Evolutionary conservation across 768 basidiomycete species (phyloP).

Genomic region (Auriculariales sp.): DNA sequence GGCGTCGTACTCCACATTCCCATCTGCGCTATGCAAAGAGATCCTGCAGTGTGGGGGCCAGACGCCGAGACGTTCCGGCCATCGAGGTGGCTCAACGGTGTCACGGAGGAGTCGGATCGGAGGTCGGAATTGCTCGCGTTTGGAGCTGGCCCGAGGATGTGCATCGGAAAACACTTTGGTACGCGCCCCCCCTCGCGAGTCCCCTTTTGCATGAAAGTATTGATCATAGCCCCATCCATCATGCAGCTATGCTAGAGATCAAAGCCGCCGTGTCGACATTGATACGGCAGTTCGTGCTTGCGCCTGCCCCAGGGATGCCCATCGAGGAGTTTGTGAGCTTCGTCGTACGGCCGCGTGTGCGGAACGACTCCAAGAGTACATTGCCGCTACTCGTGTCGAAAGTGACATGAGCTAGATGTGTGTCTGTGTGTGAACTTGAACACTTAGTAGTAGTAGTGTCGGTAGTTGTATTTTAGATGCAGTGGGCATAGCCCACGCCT

Average conservation of each 20-base stretch:
- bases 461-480: too few relatives aligned
- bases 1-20: slow-evolving; percentile 41
- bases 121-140: slow-evolving; percentile 9
- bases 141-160: slow-evolving; percentile 30
- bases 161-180: slow-evolving; percentile 43
- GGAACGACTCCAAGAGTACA: slow-evolving; percentile 5
- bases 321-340: slow-evolving; percentile 9
- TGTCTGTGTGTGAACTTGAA: too few relatives aligned
- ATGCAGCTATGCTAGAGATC: slow-evolving; percentile 5
- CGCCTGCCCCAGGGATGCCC: slow-evolving; percentile 1
- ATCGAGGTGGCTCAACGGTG: slow-evolving; percentile 37
- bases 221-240: too few relatives aligned
- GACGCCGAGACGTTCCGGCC: slow-evolving; percentile 45
- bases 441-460: too few relatives aligned
- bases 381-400: slow-evolving; percentile 1
- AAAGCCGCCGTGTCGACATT: slow-evolving; percentile 6
- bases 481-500: too few relatives aligned
- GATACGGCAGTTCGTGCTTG: slow-evolving; percentile 5
- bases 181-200: too few relatives aligned
- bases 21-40: slow-evolving; percentile 41
- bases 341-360: slow-evolving; percentile 7
- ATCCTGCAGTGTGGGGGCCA: slow-evolving; percentile 41
- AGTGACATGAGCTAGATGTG: too few relatives aligned
- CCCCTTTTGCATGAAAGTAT: too few relatives aligned
- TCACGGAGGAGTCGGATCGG: not conserved